Conservation (phyloP, 306 rosid species). For the Trichosanthes truncata region DNA sequence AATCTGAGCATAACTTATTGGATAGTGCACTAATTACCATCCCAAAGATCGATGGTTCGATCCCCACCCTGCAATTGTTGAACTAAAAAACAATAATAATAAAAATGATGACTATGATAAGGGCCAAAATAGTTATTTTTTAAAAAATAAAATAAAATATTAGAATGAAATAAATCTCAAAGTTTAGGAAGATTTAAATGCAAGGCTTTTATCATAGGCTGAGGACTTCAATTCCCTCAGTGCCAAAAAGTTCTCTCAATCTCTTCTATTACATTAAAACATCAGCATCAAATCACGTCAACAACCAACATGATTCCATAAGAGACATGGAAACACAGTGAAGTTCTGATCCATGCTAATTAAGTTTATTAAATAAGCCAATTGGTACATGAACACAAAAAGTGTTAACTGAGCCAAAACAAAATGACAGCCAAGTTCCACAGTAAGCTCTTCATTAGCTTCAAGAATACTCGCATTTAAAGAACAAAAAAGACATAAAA, state of each 20-base stretch:
- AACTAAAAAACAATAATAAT: no score
- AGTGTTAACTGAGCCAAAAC: neutral
- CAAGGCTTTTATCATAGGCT: no score
- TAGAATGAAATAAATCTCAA: no score
- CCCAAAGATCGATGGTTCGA: no score
- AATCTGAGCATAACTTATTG: no score
- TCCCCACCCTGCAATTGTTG: no score
- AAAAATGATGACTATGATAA: no score
- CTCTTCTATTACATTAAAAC: neutral
- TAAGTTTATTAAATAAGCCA: neutral
- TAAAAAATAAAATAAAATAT: no score
- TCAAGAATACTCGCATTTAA: neutral
- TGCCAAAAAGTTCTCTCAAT: neutral
- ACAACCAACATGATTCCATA: neutral
- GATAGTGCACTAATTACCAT: no score
- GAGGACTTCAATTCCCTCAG: no score
- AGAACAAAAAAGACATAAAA: neutral
- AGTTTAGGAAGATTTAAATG: no score
- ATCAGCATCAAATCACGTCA: neutral
- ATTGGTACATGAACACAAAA: neutral
- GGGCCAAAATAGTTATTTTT: no score
- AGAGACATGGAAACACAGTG: neutral
- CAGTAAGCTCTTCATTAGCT: neutral
- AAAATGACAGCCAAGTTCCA: neutral
- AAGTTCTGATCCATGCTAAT: neutral